Percentiles rank a stretch among this genome's conserved stretches.
phyloP scores from a whole-genome alignment of 495 filamentous ascomycete genomes.

The Sordaria brevicollis region DNA sequence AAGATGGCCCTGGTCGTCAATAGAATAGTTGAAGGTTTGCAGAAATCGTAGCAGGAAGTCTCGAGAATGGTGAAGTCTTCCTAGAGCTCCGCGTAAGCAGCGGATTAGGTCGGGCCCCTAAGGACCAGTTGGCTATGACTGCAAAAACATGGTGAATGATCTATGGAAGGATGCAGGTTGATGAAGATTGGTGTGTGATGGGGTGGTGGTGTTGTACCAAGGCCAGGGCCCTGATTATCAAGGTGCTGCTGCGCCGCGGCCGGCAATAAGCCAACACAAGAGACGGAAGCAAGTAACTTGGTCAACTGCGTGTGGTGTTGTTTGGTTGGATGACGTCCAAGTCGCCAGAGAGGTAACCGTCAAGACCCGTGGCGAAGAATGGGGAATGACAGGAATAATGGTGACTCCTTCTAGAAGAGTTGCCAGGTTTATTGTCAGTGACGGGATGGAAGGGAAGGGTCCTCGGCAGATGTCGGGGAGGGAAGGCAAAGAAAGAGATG shows the following conservation, averaged over 20 bases:
- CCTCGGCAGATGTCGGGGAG: background rate
- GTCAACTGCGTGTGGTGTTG: background rate
- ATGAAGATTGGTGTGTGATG: conserved; percentile 3
- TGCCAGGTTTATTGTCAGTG: background rate
- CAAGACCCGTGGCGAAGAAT: conserved; percentile 5
- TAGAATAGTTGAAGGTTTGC: background rate
- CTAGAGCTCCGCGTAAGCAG: conserved; percentile 17
- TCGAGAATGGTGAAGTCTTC: conserved; percentile 16
- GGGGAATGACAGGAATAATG: background rate
- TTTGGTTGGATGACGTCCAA: conserved; percentile 6
- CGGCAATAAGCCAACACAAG: background rate
- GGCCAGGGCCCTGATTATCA: background rate
- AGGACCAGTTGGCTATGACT: conserved; percentile 49
- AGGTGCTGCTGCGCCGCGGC: background rate
- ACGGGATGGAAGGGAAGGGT: background rate
- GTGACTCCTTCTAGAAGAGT: background rate
- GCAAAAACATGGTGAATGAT: conserved; percentile 27
- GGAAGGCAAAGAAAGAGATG: background rate
- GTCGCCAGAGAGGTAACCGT: background rate
- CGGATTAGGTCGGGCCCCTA: conserved; percentile 37
- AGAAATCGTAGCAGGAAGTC: conserved; percentile 4
- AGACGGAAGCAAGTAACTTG: background rate
- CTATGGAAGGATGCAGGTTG: conserved; percentile 5
- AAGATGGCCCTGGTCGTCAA: conserved; percentile 1
- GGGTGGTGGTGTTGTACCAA: conserved; percentile 8